Evolutionary conservation across 1,284 basidiomycete species (phyloP).

Genomic region (Sanghuangporus weigelae): DNA sequence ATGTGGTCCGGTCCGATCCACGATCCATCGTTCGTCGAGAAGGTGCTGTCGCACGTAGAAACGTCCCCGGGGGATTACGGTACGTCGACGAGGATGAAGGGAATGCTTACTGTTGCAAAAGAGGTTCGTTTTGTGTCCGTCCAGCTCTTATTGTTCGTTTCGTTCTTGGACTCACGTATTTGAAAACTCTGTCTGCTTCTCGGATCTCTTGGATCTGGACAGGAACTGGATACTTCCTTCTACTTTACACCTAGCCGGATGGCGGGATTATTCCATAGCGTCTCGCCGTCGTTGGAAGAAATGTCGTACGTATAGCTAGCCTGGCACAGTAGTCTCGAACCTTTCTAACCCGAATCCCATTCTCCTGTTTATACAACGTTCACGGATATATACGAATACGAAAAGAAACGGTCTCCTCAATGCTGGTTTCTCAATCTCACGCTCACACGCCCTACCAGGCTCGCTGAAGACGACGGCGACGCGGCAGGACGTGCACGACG

Average conservation of each 20-base stretch:
- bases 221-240: conserved; percentile 83
- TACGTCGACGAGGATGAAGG: conserved; percentile 84
- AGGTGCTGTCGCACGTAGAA: conserved; percentile 75
- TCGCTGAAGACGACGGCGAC: conserved; percentile 90
- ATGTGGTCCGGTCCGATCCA: conserved; percentile 96
- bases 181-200: not conserved
- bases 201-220: not conserved
- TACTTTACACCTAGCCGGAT: conserved; percentile 89
- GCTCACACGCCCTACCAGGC: conserved; percentile 86
- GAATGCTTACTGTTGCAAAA: conserved; percentile 89
- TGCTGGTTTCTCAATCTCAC: conserved; percentile 78
- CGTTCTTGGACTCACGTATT: not conserved
- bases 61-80: conserved; percentile 60
- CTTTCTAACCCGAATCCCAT: not conserved
- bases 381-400: not conserved
- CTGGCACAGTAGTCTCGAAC: not conserved
- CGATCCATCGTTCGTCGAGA: conserved; percentile 66
- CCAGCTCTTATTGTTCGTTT: not conserved
- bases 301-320: conserved; percentile 53
- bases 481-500: conserved; percentile 70
- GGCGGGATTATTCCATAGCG: conserved; percentile 78
- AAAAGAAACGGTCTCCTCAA: conserved; percentile 82
- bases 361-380: not conserved
- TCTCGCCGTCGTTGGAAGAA: conserved; percentile 70
- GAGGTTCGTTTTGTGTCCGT: conserved; percentile 46